Evolutionary conservation across 192 early-diverging fungal genomes (phyloP).

Genomic region (Spizellomyces sp.): DNA sequence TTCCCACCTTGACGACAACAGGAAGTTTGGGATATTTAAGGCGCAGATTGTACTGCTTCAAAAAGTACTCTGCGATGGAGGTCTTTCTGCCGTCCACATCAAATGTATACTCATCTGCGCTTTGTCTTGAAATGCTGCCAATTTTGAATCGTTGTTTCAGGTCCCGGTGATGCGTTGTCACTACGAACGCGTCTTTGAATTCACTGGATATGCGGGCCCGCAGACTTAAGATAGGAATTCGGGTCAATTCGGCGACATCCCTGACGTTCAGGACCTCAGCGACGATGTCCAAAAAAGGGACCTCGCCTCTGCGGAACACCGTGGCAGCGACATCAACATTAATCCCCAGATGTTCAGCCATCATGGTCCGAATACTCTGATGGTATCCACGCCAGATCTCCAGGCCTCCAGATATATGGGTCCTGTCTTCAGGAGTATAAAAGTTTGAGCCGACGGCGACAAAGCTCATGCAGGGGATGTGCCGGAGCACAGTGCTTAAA

Average conservation of each 20-base stretch:
- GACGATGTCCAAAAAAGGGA: constrained; percentile 59
- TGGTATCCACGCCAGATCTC: constrained; percentile 52
- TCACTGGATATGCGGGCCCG: not conserved
- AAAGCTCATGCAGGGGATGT: constrained; percentile 36
- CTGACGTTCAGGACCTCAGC: constrained; percentile 52
- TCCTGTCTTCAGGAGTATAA: constrained; percentile 30
- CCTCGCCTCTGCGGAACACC: constrained; percentile 35
- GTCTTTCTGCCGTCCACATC: constrained; percentile 19
- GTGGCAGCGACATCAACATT: constrained; percentile 48
- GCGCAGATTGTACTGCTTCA: constrained; percentile 59
- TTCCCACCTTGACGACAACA: constrained; percentile 54
- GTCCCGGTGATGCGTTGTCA: constrained; percentile 34
- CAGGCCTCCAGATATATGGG: constrained; percentile 33
- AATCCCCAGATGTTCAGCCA: constrained; percentile 51
- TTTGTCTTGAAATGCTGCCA: constrained; percentile 19
- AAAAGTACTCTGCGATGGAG: constrained; percentile 51
- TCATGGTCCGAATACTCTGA: constrained; percentile 35
- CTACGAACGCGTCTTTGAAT: constrained; percentile 32
- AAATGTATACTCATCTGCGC: constrained; percentile 27
- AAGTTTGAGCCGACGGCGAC: constrained; percentile 39
- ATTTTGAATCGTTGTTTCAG: constrained; percentile 39
- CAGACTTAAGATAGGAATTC: not conserved
- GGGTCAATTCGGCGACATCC: constrained; percentile 21
- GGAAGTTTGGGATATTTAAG: constrained; percentile 75
- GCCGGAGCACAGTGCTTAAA: constrained; percentile 34